Evolutionary conservation across 257 asterid species (phyloP), one percentile per base, ranked within the genome.

Genomic region (Penstemon davidsonii): DNA sequence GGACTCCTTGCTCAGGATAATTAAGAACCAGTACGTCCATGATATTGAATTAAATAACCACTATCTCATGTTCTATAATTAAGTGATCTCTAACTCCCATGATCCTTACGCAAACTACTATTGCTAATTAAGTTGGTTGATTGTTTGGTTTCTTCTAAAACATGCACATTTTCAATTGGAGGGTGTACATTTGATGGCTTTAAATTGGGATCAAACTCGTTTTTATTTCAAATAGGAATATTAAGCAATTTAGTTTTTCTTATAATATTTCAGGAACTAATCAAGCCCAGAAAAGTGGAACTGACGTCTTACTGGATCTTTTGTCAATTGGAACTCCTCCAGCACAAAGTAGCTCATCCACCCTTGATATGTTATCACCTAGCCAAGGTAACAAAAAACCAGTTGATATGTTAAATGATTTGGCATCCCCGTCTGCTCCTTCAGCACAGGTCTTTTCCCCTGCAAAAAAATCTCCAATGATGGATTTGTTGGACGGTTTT

Each of bases 251-350:
- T 59, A 12, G 11, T 57, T 72, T 25, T 36, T 46, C 49, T 49
- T 33, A 67, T 43, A 40, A 25, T 50, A 41, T 69, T 78, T 73
- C 87, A 87, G 97, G 88, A 66, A 57, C 76, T 62, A 87, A 74
- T 83, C 91, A 78, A 64, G 55, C 73, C 70, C 87, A 83, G 49
- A 83, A 74, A 75, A 85, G 81, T 65, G 92, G 91, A 59, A 78
- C 91, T 3, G 92, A 91, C 72, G 91, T 62, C 50, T 82, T 94
- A 62, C 72, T 91, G 75, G 97, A 91, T 79, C 96, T 91, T 75
- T 77, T 94, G 76, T 91, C 99, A 15, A 80, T 94, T 76, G 99
- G 96, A 73, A 73, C 94, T 62, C 82, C 94, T 75, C 80, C 89
- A 55, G 78, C 84, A 73, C 89, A 75, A 70, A 85, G 79, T 76